phyloP scores from a whole-genome alignment of 1,139 yeast genomes.

The Arxiozyma slooffiae region DNA sequence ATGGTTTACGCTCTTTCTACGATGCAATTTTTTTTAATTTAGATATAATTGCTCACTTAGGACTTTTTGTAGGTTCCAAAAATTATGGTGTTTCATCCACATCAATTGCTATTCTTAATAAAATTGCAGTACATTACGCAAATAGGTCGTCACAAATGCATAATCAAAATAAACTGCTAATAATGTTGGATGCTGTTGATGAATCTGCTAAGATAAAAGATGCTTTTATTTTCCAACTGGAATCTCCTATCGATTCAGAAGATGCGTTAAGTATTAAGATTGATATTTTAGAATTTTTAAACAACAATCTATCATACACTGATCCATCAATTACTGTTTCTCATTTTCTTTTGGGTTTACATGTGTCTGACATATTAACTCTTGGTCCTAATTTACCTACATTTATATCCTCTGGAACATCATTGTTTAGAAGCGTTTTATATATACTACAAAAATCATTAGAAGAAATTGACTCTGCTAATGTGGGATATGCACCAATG shows the following conservation, averaged over 20 bases:
- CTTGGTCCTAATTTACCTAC: slow-evolving; percentile 37
- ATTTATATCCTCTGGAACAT: slow-evolving; percentile 42
- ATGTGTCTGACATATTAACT: slow-evolving; percentile 36
- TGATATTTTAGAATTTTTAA: slow-evolving; percentile 50
- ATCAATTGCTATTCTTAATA: slow-evolving; percentile 46
- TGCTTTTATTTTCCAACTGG: slow-evolving; percentile 65
- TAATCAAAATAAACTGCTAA: slow-evolving; percentile 53
- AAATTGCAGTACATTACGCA: slow-evolving; percentile 33
- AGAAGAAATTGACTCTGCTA: slow-evolving; percentile 33
- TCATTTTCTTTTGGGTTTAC: slow-evolving; percentile 72
- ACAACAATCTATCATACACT: slow-evolving; percentile 38
- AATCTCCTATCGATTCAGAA: slow-evolving; percentile 33
- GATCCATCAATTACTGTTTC: slow-evolving; percentile 42
- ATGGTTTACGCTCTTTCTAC: slow-evolving; percentile 54
- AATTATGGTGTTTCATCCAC: slow-evolving; percentile 41
- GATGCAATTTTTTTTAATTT: slow-evolving; percentile 65
- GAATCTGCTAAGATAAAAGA: slow-evolving; percentile 59
- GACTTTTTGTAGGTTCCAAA: slow-evolving; percentile 53
- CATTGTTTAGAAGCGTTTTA: slow-evolving; percentile 49
- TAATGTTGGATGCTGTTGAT: slow-evolving; percentile 62
- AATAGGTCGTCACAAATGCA: slow-evolving; percentile 31
- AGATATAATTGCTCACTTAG: slow-evolving; percentile 59
- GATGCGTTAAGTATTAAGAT: slow-evolving; percentile 43
- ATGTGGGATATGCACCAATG: slow-evolving; percentile 46
- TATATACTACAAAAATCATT: slow-evolving; percentile 42